Evolutionary conservation across 345 rosid species (phyloP).

Genomic region (Cardiospermum halicacabum): DNA sequence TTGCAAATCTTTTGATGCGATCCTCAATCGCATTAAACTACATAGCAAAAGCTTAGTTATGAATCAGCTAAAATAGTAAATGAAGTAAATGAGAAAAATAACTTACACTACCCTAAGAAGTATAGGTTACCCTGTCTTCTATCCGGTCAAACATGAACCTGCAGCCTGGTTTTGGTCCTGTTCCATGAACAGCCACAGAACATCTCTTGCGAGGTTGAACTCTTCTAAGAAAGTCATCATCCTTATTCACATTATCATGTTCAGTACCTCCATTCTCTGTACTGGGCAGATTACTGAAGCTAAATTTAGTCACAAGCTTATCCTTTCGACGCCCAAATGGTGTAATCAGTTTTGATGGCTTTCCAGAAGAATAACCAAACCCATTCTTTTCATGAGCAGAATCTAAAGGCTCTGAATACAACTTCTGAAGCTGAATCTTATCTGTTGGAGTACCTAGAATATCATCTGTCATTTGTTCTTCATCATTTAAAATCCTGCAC

Average conservation of each 20-base stretch:
- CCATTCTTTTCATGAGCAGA: conserved; percentile 34
- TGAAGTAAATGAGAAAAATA: conserved; percentile 10
- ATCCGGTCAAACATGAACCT: conserved; percentile 83
- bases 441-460: conserved; percentile 57
- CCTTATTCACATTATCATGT: conserved; percentile 33
- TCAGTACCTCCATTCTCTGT: conserved; percentile 33
- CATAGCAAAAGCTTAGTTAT: conserved; percentile 7
- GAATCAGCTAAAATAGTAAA: conserved; percentile 14
- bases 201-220: conserved; percentile 54
- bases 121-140: conserved; percentile 63
- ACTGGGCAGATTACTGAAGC: conserved; percentile 36
- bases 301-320: conserved; percentile 64
- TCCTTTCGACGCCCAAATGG: conserved; percentile 71
- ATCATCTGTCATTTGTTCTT: conserved; percentile 47
- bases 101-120: conserved; percentile 10
- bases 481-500: conserved; percentile 61
- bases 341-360: conserved; percentile 51
- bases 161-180: conserved; percentile 76
- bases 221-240: conserved; percentile 74
- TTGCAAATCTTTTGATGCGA: conserved; percentile 53
- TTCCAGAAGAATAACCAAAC: conserved; percentile 59
- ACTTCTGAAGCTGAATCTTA: conserved; percentile 32
- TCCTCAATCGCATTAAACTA: conserved; percentile 72
- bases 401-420: conserved; percentile 41
- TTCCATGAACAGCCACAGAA: conserved; percentile 48